Base-by-base conservation (phyloP, 305 asterid species). In the Rubia balearica region DNA sequence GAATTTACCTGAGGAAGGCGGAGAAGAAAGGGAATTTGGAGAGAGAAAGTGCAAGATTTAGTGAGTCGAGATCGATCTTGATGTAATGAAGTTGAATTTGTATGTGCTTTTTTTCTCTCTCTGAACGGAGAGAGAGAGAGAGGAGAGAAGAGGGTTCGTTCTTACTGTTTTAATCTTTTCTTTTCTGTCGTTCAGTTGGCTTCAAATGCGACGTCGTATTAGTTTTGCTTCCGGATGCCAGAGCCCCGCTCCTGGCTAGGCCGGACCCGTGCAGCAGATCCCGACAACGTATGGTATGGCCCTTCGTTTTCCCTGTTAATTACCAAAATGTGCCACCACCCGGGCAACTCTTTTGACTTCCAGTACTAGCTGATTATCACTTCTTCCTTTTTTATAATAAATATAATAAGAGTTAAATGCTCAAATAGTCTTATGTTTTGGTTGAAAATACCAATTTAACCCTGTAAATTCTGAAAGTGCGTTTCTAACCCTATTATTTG, bases 71-170 rank as follows among this genome's bases (percentile, higher is more conserved):
- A 70, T 70, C 43, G 67, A 57, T 70, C 67, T 70, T 62, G 75
- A 74, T 69, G 12, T 46, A 10, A 16, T 51, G n/a, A 17, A 51
- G 59, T 51, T 51, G 59, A 51, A 63, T 24, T 30, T 63, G 17
- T 63, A 17, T 38, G 11, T 63, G 66, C 11, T 4, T 11, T 36
- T 63, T 80, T 53, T 75, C 82, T 80, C 83, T 66, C 76, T 78
- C 76, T 41, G 5, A 3, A 38, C 24, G 3, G 46, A n/a, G 43
- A 27, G 8, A 16, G 66, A 41, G 24, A 9, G 21, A 8, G 48
- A 21, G 17, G 24, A 3, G 12, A 1, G 14, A 19, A 8, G 33
- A 5, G 30, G 22, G 42, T 63, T n/a, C 12, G 30, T 61, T 13
- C 22, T 36, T 17, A 38, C 49, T 17, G 30, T 38, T 17, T 63